Base-by-base conservation (phyloP, 2,329 filamentous ascomycete species). In the Hypoxylon sp. region DNA sequence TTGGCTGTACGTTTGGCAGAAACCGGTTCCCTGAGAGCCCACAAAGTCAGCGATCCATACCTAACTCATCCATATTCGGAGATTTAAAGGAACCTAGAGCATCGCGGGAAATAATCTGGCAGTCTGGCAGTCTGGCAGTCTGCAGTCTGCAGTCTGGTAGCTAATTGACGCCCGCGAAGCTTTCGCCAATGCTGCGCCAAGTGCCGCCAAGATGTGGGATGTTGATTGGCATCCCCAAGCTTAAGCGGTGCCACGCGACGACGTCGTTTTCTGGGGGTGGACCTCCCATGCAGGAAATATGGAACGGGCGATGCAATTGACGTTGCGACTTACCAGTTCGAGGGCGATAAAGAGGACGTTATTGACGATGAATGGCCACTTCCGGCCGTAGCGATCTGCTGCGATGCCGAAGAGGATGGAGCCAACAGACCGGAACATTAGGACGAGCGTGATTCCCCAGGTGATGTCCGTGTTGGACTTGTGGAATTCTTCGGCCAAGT, bases 331-430 rank as follows among this genome's bases (percentile, higher is more conserved):
- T 73, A 90, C 90, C 73, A 94, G 82, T 77, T 94, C 91, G 8
- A 94, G 82, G 5, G 89, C 76, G 37, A 92, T 90, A 63, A 94
- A 88, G 19, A 94, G 81, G 21, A 92, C 65, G 78, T 93, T 91
- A 79, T 94, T 94, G 63, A 91, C 74, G 12, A 94, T 84, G 80
- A 94, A 93, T 0, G 91, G 91, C 89, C 91, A 92, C 74, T 87
- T 88, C 50, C 86, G 79, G 3, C 86, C 86, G 68, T 86, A 88
- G 34, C 84, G 81, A 76, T 88, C 86, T 19, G 82, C 78, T 0
- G 83, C 83, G 25, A 87, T 80, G 66, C 86, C 86, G 57, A 88
- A 88, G 8, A 82, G 19, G 45, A 87, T 77, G 3, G 85, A 83
- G 0, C 86, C 86, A 9, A 87, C 78, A 4, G 85, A 85, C 59